Conservation (phyloP, 2,329 filamentous ascomycete species). For the Ceratocystis cacaofunesta region DNA sequence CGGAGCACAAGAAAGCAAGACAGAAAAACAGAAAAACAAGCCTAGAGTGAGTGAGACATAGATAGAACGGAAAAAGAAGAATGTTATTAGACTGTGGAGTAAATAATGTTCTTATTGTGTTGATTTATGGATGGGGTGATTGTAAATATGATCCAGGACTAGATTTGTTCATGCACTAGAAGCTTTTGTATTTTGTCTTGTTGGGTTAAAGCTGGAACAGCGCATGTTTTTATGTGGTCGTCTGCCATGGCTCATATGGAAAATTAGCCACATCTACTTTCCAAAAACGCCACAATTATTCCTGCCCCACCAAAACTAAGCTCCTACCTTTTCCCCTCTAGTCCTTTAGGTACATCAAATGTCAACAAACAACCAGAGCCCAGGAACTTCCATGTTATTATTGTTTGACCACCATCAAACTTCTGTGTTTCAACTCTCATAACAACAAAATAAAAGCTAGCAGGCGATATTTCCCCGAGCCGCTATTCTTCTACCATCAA, state of each 20-base stretch:
- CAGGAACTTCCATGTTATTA: neutral
- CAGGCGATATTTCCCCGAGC: neutral
- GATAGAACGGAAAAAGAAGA: neutral
- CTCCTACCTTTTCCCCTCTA: slow-evolving; percentile 13
- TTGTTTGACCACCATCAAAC: neutral
- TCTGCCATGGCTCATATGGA: neutral
- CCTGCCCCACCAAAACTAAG: slow-evolving; percentile 11
- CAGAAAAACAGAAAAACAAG: neutral
- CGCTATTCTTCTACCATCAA: neutral
- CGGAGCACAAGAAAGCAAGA: slow-evolving; percentile 1
- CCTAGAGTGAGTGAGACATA: neutral
- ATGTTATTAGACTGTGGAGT: neutral
- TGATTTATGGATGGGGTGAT: slow-evolving; percentile 17
- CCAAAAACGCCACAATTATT: slow-evolving; percentile 3
- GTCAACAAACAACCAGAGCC: slow-evolving; percentile 13
- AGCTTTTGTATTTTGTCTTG: neutral
- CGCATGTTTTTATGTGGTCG: neutral
- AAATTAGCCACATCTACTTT: slow-evolving; percentile 3
- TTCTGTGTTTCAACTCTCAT: neutral
- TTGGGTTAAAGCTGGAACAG: neutral
- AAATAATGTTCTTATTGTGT: slow-evolving; percentile 12
- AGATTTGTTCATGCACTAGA: slow-evolving; percentile 7
- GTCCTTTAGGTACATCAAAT: neutral
- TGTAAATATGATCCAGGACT: slow-evolving; percentile 14
- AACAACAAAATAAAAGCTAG: neutral